phyloP scores from a whole-genome alignment of 345 rosid species.

The Gossypium raimondii region DNA sequence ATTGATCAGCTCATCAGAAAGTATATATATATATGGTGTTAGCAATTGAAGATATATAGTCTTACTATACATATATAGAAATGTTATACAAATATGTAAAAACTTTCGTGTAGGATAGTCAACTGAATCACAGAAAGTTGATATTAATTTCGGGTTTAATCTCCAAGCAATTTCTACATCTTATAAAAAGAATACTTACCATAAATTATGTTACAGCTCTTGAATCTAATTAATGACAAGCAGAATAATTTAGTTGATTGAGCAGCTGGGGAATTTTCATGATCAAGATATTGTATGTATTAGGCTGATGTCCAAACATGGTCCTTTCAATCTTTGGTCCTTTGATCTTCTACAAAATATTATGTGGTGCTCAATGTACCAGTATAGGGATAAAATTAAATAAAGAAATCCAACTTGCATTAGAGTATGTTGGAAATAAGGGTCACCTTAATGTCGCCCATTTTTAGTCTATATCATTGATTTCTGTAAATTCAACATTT shows the following conservation, averaged over 20 bases:
- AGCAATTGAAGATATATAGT: neutral
- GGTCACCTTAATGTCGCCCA: no score
- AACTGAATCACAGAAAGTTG: no score
- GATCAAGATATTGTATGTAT: neutral
- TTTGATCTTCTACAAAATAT: neutral
- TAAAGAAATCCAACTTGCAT: no score
- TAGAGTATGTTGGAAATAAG: no score
- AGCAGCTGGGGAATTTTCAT: neutral
- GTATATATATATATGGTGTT: neutral
- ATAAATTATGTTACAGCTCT: neutral
- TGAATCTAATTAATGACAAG: neutral
- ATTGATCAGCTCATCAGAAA: constrained; percentile 18
- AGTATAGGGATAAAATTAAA: no score
- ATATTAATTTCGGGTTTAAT: no score
- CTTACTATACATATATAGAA: neutral
- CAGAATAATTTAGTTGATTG: neutral
- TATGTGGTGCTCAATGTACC: no score
- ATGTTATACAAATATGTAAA: constrained; percentile 2
- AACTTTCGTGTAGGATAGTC: neutral
- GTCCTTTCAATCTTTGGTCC: neutral
- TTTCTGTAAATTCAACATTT: no score
- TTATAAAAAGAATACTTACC: no score
- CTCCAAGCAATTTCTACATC: no score
- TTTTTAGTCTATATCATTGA: no score
- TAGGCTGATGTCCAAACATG: neutral